Evolutionary conservation across 2,329 filamentous ascomycete genomes (phyloP).

Genomic region (Cladophialophora chaetospira): DNA sequence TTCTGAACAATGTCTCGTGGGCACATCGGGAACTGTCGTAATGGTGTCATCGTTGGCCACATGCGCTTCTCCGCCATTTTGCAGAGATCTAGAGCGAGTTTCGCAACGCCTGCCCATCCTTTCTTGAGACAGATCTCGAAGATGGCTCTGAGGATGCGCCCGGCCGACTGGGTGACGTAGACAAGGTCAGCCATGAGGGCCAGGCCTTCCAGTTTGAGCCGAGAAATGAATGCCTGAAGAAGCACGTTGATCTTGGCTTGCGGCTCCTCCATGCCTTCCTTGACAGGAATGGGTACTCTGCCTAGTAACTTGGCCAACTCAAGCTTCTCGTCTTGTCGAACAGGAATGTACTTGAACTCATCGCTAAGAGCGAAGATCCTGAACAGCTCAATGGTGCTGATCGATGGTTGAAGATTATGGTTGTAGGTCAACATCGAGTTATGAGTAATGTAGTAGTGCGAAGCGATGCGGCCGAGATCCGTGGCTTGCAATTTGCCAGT

Average conservation of each 20-base stretch:
- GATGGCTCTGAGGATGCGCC: conserved; percentile 89
- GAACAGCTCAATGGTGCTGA: conserved; percentile 94
- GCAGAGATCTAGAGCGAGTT: conserved; percentile 88
- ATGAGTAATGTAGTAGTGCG: conserved; percentile 97
- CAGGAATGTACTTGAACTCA: conserved; percentile 98
- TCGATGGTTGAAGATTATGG: conserved; percentile 87
- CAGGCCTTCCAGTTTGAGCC: conserved; percentile 88
- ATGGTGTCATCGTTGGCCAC: conserved; percentile 98
- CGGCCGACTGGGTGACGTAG: conserved; percentile 96
- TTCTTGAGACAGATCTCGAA: conserved; percentile 98
- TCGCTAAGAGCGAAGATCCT: conserved; percentile 93
- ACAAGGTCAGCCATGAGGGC: conserved; percentile 98
- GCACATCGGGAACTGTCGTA: conserved; percentile 84
- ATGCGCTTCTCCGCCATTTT: conserved; percentile 99
- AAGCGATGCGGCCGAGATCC: conserved; percentile 91
- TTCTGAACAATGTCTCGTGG: conserved; percentile 86
- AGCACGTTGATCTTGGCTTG: conserved; percentile 98
- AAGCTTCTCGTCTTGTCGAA: conserved; percentile 95
- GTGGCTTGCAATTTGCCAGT: conserved; percentile 85
- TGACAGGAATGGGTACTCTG: conserved; percentile 91
- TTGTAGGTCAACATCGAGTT: conserved; percentile 98
- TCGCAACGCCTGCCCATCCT: conserved; percentile 91
- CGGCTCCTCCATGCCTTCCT: conserved; percentile 94
- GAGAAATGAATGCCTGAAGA: conserved; percentile 92
- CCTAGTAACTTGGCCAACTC: conserved; percentile 90